Percentiles rank a stretch among this genome's conserved stretches.
These are phyloP conservation scores for Fusarium gaditjirri DNA, from an alignment of 2,329 filamentous ascomycete species.

Conservation along the genomic window DNA sequence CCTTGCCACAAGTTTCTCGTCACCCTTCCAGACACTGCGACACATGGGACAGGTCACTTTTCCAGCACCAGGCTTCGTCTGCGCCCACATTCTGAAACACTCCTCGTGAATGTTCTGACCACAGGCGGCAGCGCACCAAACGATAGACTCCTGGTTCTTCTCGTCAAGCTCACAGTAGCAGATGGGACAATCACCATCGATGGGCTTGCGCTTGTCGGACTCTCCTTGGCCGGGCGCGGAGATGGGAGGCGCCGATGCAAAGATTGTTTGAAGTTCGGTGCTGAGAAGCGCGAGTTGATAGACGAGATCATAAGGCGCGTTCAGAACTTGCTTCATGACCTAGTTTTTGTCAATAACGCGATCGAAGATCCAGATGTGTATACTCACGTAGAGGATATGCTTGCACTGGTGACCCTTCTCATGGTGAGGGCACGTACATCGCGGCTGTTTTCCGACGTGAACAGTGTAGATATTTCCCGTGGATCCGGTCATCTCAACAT, in stretches of 20 bases:
- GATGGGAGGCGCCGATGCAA: constrained; percentile 64
- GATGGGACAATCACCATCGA: constrained; percentile 67
- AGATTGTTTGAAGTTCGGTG: constrained; percentile 68
- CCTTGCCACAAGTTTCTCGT: constrained; percentile 53
- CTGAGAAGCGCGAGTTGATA: constrained; percentile 72
- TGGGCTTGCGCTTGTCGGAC: constrained; percentile 56
- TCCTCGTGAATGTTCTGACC: constrained; percentile 65
- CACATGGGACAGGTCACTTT: constrained; percentile 70
- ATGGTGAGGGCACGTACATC: constrained; percentile 67
- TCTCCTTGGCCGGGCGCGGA: constrained; percentile 47
- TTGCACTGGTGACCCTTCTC: constrained; percentile 70
- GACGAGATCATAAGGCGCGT: constrained; percentile 63
- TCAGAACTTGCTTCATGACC: constrained; percentile 69
- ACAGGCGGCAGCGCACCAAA: constrained; percentile 64
- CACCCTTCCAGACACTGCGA: constrained; percentile 65
- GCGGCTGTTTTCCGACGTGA: constrained; percentile 60
- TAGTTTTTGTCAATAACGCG: constrained; percentile 33
- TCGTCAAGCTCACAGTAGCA: constrained; percentile 62
- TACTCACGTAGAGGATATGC: constrained; percentile 67
- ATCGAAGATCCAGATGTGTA: accelerated
- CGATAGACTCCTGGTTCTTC: constrained; percentile 50
- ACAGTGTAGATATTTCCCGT: constrained; percentile 75
- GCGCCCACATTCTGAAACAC: constrained; percentile 66
- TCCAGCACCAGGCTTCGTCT: constrained; percentile 52
- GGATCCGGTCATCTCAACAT: constrained; percentile 68